Conservation (phyloP, 1,284 basidiomycete species). For the Ustilago crameri region DNA sequence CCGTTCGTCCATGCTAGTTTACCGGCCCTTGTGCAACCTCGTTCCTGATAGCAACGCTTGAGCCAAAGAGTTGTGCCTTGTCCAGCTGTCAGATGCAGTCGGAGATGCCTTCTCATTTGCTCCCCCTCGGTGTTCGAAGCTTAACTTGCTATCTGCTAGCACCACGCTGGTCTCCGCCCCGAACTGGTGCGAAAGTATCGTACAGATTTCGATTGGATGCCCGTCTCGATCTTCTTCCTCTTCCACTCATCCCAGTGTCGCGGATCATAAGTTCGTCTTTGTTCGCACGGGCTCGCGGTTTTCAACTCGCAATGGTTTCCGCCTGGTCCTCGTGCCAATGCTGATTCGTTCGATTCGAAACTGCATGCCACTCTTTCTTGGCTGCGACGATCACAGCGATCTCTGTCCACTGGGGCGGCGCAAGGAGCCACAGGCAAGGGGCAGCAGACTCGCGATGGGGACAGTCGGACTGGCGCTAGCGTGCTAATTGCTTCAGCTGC, state of each 20-base stretch:
- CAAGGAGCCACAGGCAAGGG: background rate
- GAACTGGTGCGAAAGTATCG: slow-evolving; percentile 1
- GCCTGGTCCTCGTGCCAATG: background rate
- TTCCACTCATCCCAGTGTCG: slow-evolving; percentile 1
- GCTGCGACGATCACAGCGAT: background rate
- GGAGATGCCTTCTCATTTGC: slow-evolving; percentile 13
- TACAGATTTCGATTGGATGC: slow-evolving; percentile 8
- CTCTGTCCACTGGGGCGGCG: background rate
- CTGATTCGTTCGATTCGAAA: background rate
- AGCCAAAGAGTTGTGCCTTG: background rate
- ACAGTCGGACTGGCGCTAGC: background rate
- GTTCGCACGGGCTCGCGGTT: background rate
- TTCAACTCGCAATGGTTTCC: background rate
- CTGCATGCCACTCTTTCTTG: background rate
- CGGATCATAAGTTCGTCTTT: background rate
- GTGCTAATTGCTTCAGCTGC: background rate
- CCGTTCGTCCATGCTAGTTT: slow-evolving; percentile 1
- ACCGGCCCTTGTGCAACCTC: background rate
- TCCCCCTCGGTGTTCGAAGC: slow-evolving; percentile 31
- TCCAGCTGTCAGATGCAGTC: slow-evolving; percentile 22
- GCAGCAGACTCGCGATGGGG: background rate
- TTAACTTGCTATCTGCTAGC: background rate
- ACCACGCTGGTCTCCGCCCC: background rate
- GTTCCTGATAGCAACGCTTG: background rate
- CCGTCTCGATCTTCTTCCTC: slow-evolving; percentile 31